Evolutionary conservation across 2,329 filamentous ascomycete genomes (phyloP), one percentile per base, ranked within the genome.

Genomic region (Grosmannia huntii): DNA sequence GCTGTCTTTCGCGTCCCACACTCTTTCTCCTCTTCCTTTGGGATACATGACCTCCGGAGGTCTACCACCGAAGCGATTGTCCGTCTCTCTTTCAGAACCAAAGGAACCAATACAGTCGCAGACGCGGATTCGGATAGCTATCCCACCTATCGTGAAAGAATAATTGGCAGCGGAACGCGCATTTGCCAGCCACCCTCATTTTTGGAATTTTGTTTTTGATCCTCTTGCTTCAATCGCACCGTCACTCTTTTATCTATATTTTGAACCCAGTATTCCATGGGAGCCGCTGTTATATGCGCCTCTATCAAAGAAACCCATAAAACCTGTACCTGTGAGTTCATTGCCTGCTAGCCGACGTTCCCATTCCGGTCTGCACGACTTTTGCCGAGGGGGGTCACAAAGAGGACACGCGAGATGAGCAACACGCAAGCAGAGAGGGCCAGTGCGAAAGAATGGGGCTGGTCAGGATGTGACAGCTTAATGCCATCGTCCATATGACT

Each of bases 1-100:
- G 38, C 48, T 41, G 27, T 53, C 38, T 48, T 55, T 41, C n/a
- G 52, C 56, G 46, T 48, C 50, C 57, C 52, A 53, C 53, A 31
- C 41, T 57, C 56, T 38, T 57, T 56, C 38, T 52, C 52, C 48
- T 53, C 41, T 57, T 55, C 56, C 46, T 56, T 52, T 60, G 55
- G 59, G 60, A 57, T 54, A 54, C 51, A 57, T 56, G 64, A 62
- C 63, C 65, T 66, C 65, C 58, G 64, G 65, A 65, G 65, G 65
- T 65, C 67, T 60, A 31, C 59, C 56, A 59, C 57, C 56, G 58
- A 59, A 58, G 53, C 49, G 51, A 41, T 58, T 58, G 33, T 55
- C 52, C 41, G 57, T 53, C 58, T 57, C 46, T 61, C 59, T 33
- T 60, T 63, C 59, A 63, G 50, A 41, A 19, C 19, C 21, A 49